Percentiles rank a stretch among this genome's conserved stretches.
phyloP scores from a whole-genome alignment of 1,284 basidiomycete genomes.

The Blastosporella zonata region DNA sequence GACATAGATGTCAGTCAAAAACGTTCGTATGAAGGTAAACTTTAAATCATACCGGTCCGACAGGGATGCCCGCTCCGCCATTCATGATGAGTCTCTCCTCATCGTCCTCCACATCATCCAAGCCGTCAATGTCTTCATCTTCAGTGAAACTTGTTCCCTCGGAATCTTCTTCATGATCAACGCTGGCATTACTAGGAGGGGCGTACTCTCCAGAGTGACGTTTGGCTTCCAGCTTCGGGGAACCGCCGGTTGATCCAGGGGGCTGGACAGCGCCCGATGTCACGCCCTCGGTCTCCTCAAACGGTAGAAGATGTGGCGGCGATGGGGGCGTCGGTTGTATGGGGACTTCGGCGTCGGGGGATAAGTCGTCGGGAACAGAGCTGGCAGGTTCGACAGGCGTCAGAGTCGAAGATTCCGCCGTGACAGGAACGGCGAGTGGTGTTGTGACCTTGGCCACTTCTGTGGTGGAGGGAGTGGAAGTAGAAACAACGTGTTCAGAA shows the following conservation, averaged over 20 bases:
- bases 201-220: slow-evolving; percentile 28
- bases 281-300: slow-evolving; percentile 52
- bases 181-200: slow-evolving; percentile 29
- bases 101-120: slow-evolving; percentile 46
- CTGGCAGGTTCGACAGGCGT: slow-evolving; percentile 18
- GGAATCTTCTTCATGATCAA: slow-evolving; percentile 44
- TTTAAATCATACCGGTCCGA: slow-evolving; percentile 42
- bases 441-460: slow-evolving; percentile 18
- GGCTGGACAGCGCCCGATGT: slow-evolving; percentile 56
- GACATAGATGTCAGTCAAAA: slow-evolving; percentile 1
- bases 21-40: slow-evolving; percentile 1
- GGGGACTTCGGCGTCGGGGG: slow-evolving; percentile 37
- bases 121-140: slow-evolving; percentile 42
- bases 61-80: slow-evolving; percentile 51
- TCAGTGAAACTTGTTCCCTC: slow-evolving; percentile 47
- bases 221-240: slow-evolving; percentile 25
- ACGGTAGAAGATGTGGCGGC: slow-evolving; percentile 46
- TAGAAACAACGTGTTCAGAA: slow-evolving; percentile 11
- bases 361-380: slow-evolving; percentile 15
- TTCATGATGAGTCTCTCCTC: slow-evolving; percentile 48
- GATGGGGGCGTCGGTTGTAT: slow-evolving; percentile 53
- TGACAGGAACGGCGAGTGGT: slow-evolving; percentile 15
- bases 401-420: slow-evolving; percentile 18
- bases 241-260: slow-evolving; percentile 53
- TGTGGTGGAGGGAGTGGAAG: slow-evolving; percentile 5